Conservation (phyloP, 495 filamentous ascomycete species). For the Daldinia concentrica region DNA sequence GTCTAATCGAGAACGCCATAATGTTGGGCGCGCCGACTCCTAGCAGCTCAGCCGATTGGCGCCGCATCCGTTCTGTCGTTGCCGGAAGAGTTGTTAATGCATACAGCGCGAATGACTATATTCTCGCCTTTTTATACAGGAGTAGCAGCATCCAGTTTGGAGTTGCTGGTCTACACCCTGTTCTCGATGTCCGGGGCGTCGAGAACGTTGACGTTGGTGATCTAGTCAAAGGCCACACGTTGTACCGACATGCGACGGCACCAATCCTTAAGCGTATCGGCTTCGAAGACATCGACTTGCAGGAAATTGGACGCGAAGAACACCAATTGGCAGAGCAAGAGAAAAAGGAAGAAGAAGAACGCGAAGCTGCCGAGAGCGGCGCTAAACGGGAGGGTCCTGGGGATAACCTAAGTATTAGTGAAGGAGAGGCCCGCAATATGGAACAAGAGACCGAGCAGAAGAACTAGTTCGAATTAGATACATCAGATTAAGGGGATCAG, state of each 20-base stretch:
- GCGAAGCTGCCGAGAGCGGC: conserved; percentile 36
- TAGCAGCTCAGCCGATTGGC: conserved; percentile 60
- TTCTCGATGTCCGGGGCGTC: conserved; percentile 63
- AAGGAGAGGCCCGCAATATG: conserved; percentile 27
- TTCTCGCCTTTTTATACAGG: conserved; percentile 67
- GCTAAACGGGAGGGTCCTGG: neutral
- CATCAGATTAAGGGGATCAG: neutral
- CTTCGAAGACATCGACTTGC: conserved; percentile 64
- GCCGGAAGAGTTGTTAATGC: conserved; percentile 67
- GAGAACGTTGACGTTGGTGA: conserved; percentile 69
- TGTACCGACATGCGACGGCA: conserved; percentile 66
- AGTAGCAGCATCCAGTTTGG: conserved; percentile 65
- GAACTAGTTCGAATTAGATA: conserved; percentile 12
- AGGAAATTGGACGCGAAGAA: conserved; percentile 56
- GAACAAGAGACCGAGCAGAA: conserved; percentile 26
- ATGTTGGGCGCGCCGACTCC: conserved; percentile 85
- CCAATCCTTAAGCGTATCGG: conserved; percentile 65
- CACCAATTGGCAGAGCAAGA: conserved; percentile 52
- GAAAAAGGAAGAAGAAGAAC: conserved; percentile 51
- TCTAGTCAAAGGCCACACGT: conserved; percentile 64
- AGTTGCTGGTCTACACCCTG: conserved; percentile 64
- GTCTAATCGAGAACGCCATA: conserved; percentile 86
- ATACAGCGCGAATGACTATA: conserved; percentile 68
- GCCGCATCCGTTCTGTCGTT: conserved; percentile 65
- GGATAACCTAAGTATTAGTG: neutral